Base-by-base conservation (phyloP, 2,329 filamentous ascomycete genomes). In the Peltaster fructicola region DNA sequence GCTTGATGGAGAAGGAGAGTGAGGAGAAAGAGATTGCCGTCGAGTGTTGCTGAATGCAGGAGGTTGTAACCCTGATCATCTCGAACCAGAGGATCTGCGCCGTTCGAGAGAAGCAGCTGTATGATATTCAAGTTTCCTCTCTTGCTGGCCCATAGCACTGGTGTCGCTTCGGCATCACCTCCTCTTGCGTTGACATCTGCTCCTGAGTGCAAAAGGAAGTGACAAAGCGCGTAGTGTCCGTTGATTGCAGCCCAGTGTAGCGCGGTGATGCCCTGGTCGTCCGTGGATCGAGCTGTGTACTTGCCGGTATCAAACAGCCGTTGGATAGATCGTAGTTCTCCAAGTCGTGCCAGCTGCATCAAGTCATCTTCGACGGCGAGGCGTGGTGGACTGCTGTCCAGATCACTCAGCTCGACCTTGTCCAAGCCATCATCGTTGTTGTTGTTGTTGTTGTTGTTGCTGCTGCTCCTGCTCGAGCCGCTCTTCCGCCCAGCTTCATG, bases 191-290 rank as follows among this genome's bases (percentile, higher is more conserved):
- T 95, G 43, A 95, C 76, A 47, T 91, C 77, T 45, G 84, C 88
- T 44, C 82, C 82, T 23, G 61, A 60, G 37, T 76, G 78, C 47
- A 98, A 68, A 21, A 98, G 71, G 53, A 90, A 93, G 52, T 88
- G 85, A 66, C 85, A 93, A 61, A 95, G 82, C 38, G 80, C 79
- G 57, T 85, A 90, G 50, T 93, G 88, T 47, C 95, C 95, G 58
- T 98, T 98, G 51, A 98, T 95, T 17, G 90, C 81, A 22, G 88
- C 88, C 88, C 88, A 98, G 81, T 95, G 88, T 52, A 98, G 56
- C 34, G 88, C 82, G 19, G 85, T 95, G 48, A 98, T 93, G 45
- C 81, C 82, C 52, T 98, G 82, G 27, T 78, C 77, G 47, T 98
- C 88, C 27, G 65, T 67, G 50, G 82, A 88, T 26, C 71, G 79